Evolutionary conservation across 345 rosid genomes (phyloP), one percentile per base, ranked within the genome.

Genomic region (Populus simonii): DNA sequence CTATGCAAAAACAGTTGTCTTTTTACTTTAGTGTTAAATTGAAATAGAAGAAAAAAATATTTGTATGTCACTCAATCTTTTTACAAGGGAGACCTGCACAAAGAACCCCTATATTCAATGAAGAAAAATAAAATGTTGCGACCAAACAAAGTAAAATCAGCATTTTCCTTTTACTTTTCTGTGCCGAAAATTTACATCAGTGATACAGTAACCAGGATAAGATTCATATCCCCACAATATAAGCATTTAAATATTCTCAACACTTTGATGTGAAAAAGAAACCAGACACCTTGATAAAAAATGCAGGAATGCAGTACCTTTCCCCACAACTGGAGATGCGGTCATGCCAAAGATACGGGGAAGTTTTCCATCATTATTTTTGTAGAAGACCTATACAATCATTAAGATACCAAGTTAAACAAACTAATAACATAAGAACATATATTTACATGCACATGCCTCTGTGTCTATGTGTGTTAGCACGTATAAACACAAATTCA

Each of bases 331-430:
- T 29, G 98, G 99, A 80, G 99, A 95, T 62, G 99, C 98, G 20
- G 99, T 95, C 99, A 95, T 93, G 84, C 99, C 99, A 86, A 95
- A 95, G 85, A 95, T 85, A 35, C 90, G 97, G 59, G 99, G 99
- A 74, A 75, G 76, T 83, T 85, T 90, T 72, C 74, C 76, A 53
- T 75, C 79, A 71, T 86, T 79, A 61, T 80, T 76, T 80, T 90
- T 86, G 83, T 93, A 95, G 85, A 89, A 93, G 68, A 84, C 86
- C 99, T 95, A 81, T 76, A 86, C 8, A 73, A 79, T 80, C 75
- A 77, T 75, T 66, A 83, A 81, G 72, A 51, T 63, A 79, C 78
- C 76, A 12, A 70, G 79, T 61, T 77, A 78, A 73, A 79, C 66
- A 72, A 70, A 47, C 66, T 23, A 53, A 68, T 22, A 43, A 20